phyloP scores from a whole-genome alignment of 495 filamentous ascomycete species.

The Talaromyces adpressus region DNA sequence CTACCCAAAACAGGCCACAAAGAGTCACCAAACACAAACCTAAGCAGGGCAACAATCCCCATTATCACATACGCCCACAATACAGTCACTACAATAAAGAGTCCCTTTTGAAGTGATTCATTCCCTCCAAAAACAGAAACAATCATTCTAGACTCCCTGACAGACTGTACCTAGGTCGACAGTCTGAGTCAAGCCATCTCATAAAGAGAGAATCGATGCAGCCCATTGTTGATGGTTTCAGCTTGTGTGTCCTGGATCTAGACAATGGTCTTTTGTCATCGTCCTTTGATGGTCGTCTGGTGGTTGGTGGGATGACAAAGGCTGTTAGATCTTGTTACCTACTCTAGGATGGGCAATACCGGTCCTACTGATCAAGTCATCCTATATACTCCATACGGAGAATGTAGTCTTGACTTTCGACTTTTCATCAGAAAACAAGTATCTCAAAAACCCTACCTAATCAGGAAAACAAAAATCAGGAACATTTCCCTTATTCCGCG shows the following conservation, averaged over 20 bases:
- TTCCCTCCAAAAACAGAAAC: neutral
- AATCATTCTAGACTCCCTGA: neutral
- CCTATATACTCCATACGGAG: neutral
- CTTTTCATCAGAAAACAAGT: neutral
- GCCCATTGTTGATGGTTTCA: neutral
- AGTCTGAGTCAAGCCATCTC: neutral
- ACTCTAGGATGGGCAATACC: neutral
- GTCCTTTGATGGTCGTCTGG: neutral
- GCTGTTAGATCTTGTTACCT: neutral
- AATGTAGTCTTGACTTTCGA: neutral
- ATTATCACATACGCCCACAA: neutral
- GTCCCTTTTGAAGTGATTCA: neutral
- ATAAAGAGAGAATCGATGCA: neutral
- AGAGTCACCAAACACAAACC: neutral
- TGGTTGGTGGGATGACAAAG: neutral
- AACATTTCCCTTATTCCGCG: neutral
- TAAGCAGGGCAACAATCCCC: neutral
- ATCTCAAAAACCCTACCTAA: no score
- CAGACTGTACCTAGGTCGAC: neutral
- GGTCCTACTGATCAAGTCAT: neutral
- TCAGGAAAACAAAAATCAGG: neutral
- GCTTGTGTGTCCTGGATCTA: neutral
- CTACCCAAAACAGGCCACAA: neutral
- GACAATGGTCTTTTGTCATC: neutral
- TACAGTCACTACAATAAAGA: neutral